Conservation (phyloP, 129 eudicot genomes). For the Saussurea involucrata region DNA sequence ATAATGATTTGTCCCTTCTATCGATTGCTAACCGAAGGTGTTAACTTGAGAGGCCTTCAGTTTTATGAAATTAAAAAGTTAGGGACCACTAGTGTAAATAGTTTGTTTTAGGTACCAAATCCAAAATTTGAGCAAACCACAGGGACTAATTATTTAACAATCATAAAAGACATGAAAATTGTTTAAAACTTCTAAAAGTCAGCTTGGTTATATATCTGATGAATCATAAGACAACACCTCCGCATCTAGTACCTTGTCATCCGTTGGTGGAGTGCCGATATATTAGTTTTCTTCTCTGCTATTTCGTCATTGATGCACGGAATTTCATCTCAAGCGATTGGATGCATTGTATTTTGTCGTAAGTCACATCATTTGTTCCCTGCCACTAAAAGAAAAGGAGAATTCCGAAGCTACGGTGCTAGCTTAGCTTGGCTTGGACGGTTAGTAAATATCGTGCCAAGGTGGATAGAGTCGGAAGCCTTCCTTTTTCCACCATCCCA, state of each 20-base stretch:
- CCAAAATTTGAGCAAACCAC: no score
- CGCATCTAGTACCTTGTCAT: background rate
- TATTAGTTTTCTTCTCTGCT: background rate
- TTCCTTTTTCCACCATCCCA: background rate
- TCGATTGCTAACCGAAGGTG: no score
- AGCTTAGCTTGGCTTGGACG: background rate
- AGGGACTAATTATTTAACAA: background rate
- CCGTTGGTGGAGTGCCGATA: background rate
- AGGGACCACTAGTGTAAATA: no score
- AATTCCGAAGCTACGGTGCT: background rate
- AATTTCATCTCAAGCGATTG: background rate
- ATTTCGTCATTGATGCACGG: no score
- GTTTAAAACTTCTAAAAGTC: background rate
- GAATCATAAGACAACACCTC: background rate
- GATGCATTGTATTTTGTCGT: background rate
- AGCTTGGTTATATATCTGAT: background rate
- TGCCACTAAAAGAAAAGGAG: background rate
- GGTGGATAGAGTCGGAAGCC: background rate
- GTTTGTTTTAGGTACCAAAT: no score
- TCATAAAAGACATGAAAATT: background rate
- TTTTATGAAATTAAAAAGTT: no score
- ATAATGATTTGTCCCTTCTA: no score
- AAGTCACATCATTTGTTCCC: background rate
- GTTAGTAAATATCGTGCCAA: background rate
- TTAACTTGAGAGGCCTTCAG: no score